A percentile compares a stretch with the other conserved stretches of the same genome.
These are phyloP conservation scores for Mortierella claussenii DNA, from an alignment of 192 early-diverging fungal species.

Conservation along the genomic window DNA sequence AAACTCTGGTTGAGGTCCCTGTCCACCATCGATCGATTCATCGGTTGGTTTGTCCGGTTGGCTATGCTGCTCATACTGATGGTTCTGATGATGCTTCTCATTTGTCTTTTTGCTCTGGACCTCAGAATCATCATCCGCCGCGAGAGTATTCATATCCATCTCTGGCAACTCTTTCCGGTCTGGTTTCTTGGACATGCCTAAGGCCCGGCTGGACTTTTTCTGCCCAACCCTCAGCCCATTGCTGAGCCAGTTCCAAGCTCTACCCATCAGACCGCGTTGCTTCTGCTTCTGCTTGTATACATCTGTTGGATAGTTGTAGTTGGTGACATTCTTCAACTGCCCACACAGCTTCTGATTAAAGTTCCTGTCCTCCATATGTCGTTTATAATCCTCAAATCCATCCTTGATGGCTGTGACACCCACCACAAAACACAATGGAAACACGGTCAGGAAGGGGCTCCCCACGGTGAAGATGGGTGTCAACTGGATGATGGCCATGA, in stretches of 20 bases:
- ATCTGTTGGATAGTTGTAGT: constrained; percentile 55
- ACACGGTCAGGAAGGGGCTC: constrained; percentile 78
- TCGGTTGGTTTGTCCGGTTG: not conserved
- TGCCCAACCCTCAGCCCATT: constrained; percentile 1
- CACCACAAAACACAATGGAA: constrained; percentile 88
- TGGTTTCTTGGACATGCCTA: constrained; percentile 14
- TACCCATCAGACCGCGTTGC: constrained; percentile 1
- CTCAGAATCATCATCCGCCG: constrained; percentile 1
- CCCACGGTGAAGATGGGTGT: constrained; percentile 84
- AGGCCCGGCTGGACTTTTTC: constrained; percentile 10
- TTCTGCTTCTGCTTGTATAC: constrained; percentile 16
- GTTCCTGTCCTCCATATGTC: constrained; percentile 84
- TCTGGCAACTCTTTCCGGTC: constrained; percentile 1
- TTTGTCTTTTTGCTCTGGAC: too few relatives aligned
- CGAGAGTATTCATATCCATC: constrained; percentile 11
- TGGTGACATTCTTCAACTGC: constrained; percentile 55
- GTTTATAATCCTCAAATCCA: constrained; percentile 87
- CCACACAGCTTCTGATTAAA: constrained; percentile 78
- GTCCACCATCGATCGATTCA: not conserved
- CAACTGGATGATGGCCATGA: constrained; percentile 82
- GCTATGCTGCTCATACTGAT: too few relatives aligned
- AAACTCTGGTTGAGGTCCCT: constrained; percentile 48
- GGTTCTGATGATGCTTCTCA: too few relatives aligned
- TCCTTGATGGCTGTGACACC: constrained; percentile 87
- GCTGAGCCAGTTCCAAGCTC: constrained; percentile 15